Conservation (phyloP, 2,329 filamentous ascomycete species). For the Fusarium armeniacum region DNA sequence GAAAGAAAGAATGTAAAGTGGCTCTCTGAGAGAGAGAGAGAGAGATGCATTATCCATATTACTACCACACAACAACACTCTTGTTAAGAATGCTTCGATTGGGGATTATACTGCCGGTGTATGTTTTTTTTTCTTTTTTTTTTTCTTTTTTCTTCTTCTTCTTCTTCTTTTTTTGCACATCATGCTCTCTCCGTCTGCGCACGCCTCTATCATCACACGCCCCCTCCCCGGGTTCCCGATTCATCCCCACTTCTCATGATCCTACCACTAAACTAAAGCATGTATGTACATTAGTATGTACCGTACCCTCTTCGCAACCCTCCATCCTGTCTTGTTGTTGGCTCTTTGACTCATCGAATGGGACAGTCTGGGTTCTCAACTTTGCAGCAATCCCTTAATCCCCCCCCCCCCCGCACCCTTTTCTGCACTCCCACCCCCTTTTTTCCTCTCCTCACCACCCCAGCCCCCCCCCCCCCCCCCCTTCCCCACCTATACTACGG, state of each 20-base stretch:
- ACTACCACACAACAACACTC: slow-evolving; percentile 9
- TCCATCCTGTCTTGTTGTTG: slow-evolving; percentile 46
- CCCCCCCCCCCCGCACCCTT: too few relatives aligned
- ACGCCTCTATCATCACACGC: slow-evolving; percentile 27
- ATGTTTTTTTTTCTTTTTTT: slow-evolving; percentile 3
- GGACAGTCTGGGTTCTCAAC: slow-evolving; percentile 31
- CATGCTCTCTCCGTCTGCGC: slow-evolving; percentile 6
- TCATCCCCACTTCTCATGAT: slow-evolving; percentile 47
- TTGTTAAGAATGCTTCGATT: slow-evolving; percentile 19
- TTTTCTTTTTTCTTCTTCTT: slow-evolving; percentile 11
- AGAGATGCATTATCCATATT: slow-evolving; percentile 9
- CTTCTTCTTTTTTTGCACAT: slow-evolving; percentile 9
- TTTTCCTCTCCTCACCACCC: too few relatives aligned
- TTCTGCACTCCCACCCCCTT: too few relatives aligned
- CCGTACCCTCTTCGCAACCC: slow-evolving; percentile 36
- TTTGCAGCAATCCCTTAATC: slow-evolving; percentile 20
- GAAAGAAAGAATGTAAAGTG: neutral
- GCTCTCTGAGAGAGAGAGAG: neutral
- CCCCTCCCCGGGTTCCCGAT: slow-evolving; percentile 46
- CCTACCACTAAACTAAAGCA: slow-evolving; percentile 2
- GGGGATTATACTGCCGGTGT: slow-evolving; percentile 4
- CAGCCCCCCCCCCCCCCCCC: too few relatives aligned
- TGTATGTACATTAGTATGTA: slow-evolving; percentile 28
- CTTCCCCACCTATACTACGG: too few relatives aligned
- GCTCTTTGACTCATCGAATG: slow-evolving; percentile 37